Evolutionary conservation across 345 rosid species (phyloP).

Genomic region (Salix exigua): DNA sequence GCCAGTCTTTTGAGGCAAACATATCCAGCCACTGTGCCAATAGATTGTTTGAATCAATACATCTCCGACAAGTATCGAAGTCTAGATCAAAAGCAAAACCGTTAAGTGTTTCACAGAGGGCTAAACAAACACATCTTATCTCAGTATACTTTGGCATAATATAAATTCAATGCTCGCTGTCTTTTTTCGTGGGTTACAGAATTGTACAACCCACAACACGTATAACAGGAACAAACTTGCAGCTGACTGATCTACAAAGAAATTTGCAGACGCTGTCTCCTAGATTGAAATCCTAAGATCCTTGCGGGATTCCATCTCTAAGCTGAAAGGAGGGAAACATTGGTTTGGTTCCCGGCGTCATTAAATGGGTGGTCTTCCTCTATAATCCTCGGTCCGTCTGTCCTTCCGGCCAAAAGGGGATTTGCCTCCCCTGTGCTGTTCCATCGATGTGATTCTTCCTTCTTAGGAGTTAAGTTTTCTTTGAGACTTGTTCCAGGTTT

Average conservation of each 20-base stretch:
- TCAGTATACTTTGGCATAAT: not conserved
- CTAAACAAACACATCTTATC: not conserved
- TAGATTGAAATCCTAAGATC: conserved; percentile 12
- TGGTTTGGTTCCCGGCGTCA: conserved; percentile 22
- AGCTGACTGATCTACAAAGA: not conserved
- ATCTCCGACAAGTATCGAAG: not conserved
- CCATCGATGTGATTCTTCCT: conserved; percentile 36
- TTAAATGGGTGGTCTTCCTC: conserved; percentile 54
- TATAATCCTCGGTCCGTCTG: conserved; percentile 10
- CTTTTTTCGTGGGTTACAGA: not conserved
- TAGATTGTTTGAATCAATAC: not conserved
- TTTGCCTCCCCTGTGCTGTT: conserved; percentile 27
- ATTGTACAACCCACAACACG: not conserved
- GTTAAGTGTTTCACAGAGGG: not conserved
- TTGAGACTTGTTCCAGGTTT: conserved; percentile 28
- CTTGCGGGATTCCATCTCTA: conserved; percentile 32
- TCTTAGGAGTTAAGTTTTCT: conserved; percentile 37
- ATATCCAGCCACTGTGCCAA: not conserved
- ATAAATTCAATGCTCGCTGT: not conserved
- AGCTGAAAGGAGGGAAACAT: conserved; percentile 35
- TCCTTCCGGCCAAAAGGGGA: conserved; percentile 35
- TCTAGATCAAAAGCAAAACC: not conserved
- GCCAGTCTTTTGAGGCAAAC: not conserved
- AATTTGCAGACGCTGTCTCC: conserved; percentile 3
- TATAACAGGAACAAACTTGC: not conserved